Evolutionary conservation across 306 rosid genomes (phyloP).

Genomic region (Pyrus bretschneideri): DNA sequence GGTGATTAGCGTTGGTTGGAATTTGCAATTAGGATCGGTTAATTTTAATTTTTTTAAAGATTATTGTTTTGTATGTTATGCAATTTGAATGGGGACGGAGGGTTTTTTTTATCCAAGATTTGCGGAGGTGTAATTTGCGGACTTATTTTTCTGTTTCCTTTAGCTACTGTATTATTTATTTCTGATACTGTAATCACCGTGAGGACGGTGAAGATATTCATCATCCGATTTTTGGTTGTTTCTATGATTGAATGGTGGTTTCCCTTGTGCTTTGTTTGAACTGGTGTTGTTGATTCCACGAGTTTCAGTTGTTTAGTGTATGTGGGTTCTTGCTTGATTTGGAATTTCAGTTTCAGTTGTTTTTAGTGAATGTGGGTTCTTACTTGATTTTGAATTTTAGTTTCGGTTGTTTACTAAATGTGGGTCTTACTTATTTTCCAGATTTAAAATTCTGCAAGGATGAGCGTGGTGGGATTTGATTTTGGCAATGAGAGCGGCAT

Average conservation of each 20-base stretch:
- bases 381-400: background rate
- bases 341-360: background rate
- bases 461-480: constrained; percentile 99
- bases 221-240: background rate
- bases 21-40: background rate
- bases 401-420: background rate
- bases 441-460: constrained; percentile 27
- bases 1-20: background rate
- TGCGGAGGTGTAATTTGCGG: background rate
- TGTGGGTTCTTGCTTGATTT: background rate
- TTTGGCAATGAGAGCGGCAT: constrained; percentile 94
- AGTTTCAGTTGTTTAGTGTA: background rate
- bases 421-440: background rate
- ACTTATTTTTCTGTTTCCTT: background rate
- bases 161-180: background rate
- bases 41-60: background rate
- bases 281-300: background rate
- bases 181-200: background rate
- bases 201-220: background rate
- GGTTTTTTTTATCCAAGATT: background rate
- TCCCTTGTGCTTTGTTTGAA: background rate
- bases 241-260: background rate
- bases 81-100: background rate
- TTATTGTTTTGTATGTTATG: background rate
- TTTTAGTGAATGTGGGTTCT: background rate